Evolutionary conservation across 768 basidiomycete species (phyloP).

Genomic region (Serpula lacrymans): DNA sequence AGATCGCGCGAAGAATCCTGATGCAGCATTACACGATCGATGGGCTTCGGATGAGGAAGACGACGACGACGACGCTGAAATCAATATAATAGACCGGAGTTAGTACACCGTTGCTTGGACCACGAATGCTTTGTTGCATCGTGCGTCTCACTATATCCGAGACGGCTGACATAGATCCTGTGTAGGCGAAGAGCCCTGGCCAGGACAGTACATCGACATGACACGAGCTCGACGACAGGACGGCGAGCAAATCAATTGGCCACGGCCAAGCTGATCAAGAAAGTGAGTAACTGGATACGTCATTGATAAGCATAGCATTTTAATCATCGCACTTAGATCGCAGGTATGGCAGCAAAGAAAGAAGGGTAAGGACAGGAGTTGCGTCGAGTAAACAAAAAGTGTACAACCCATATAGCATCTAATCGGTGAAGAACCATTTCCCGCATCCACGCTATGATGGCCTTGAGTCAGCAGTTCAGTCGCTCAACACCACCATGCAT

Average conservation of each 20-base stretch:
- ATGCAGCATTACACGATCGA: constrained; percentile 48
- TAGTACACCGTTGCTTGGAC: constrained; percentile 31
- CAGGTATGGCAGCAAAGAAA: too few species aligned
- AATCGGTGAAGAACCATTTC: too few species aligned
- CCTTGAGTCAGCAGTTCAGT: too few species aligned
- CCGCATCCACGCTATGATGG: too few species aligned
- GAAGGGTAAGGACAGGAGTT: too few species aligned
- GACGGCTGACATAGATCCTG: constrained; percentile 12
- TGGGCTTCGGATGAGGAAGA: constrained; percentile 62
- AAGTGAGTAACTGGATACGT: too few species aligned
- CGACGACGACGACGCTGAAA: constrained; percentile 50
- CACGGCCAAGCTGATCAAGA: constrained; percentile 52
- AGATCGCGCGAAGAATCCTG: constrained; percentile 65
- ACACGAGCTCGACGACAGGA: constrained; percentile 54
- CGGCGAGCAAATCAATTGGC: constrained; percentile 65
- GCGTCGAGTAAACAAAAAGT: too few species aligned
- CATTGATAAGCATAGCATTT: too few species aligned
- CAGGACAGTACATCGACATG: constrained; percentile 74
- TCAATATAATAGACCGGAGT: constrained; percentile 73
- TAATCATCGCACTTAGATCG: too few species aligned
- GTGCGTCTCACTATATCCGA: constrained; percentile 10
- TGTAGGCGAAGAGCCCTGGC: constrained; percentile 65
- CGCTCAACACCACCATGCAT: too few species aligned
- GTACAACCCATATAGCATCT: too few species aligned
- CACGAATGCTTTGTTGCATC: constrained; percentile 1